Evolutionary conservation across 352 stramenopile species (phyloP).

Genomic region (Proteromonas lacertae): DNA sequence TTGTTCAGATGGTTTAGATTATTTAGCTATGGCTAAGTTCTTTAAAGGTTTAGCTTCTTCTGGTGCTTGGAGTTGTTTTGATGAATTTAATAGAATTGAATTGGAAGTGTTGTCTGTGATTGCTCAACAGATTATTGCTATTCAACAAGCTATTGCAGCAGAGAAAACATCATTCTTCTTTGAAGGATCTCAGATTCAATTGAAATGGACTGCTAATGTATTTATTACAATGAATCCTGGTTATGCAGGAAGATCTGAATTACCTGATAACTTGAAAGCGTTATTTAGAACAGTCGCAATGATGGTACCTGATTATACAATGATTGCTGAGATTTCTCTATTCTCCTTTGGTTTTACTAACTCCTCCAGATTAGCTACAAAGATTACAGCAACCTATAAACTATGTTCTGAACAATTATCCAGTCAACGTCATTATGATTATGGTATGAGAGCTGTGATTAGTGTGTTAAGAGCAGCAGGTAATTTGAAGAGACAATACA

Average conservation of each 20-base stretch:
- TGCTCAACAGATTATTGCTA: constrained; percentile 36
- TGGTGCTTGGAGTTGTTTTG: constrained; percentile 63
- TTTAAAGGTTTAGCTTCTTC: constrained; percentile 58
- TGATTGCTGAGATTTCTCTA: constrained; percentile 68
- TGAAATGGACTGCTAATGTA: constrained; percentile 49
- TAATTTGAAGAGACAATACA: constrained; percentile 4
- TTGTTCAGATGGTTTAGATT: constrained; percentile 71
- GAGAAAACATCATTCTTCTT: constrained; percentile 40
- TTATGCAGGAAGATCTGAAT: constrained; percentile 47
- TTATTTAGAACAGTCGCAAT: constrained; percentile 65
- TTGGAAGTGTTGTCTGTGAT: constrained; percentile 66
- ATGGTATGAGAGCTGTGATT: constrained; percentile 43
- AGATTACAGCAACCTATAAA: constrained; percentile 57
- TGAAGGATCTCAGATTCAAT: constrained; percentile 48
- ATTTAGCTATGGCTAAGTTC: constrained; percentile 80
- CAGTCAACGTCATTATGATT: constrained; percentile 49
- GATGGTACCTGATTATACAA: constrained; percentile 67
- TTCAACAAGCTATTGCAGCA: constrained; percentile 16
- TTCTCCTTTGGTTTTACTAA: constrained; percentile 48
- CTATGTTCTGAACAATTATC: constrained; percentile 56
- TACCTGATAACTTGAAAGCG: constrained; percentile 60
- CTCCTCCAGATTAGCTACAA: constrained; percentile 13
- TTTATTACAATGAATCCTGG: constrained; percentile 83
- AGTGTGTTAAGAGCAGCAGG: constrained; percentile 38
- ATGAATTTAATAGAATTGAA: constrained; percentile 78